phyloP scores from a whole-genome alignment of 805 yeast species.

The Metschnikowia vanudenii region DNA sequence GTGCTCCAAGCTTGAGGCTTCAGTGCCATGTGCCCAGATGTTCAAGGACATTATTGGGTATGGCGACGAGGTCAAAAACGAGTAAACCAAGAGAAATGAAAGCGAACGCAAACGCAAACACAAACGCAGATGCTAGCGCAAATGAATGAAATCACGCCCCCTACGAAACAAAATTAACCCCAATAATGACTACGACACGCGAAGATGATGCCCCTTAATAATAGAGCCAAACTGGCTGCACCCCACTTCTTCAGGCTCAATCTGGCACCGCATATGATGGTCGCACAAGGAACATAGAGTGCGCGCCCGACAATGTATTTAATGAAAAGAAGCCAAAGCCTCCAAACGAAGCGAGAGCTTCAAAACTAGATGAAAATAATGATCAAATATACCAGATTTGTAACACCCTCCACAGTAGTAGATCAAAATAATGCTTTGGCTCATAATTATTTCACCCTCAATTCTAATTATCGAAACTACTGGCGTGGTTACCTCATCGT shows the following conservation, averaged over 20 bases:
- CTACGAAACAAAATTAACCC: background rate
- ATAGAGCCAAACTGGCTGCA: background rate
- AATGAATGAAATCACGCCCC: too few species aligned
- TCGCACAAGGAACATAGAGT: background rate
- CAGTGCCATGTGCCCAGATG: conserved; percentile 74
- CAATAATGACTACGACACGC: background rate
- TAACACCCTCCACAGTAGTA: background rate
- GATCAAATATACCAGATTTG: conserved; percentile 1
- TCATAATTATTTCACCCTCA: background rate
- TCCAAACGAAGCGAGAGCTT: background rate
- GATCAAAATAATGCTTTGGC: background rate
- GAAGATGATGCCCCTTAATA: background rate
- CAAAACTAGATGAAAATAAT: conserved; percentile 3
- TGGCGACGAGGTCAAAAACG: conserved; percentile 19
- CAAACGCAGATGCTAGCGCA: too few species aligned
- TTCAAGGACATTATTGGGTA: conserved; percentile 74
- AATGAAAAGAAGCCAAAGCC: conserved; percentile 1
- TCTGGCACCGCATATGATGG: background rate
- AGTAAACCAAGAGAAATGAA: background rate
- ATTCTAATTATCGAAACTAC: background rate
- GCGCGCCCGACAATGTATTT: background rate
- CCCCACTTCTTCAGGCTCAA: background rate
- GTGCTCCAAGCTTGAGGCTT: conserved; percentile 82
- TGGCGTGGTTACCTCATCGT: too few species aligned
- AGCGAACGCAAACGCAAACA: too few species aligned